These are phyloP conservation scores for Daucus carota DNA, from an alignment of 129 eudicot genomes.

Conservation along the genomic window DH1_v3.0 NC_030388.2:32636001-32636500, in stretches of 20 bases:
- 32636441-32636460: conserved; percentile 13
- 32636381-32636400: conserved; percentile 14
- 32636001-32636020: conserved; percentile 10
- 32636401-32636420: conserved; percentile 9
- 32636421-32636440: conserved; percentile 10
- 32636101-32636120: background rate
- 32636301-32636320: background rate
- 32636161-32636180: conserved; percentile 13
- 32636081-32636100: background rate
- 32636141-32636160: conserved; percentile 15
- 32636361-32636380: conserved; percentile 7
- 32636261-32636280: conserved; percentile 13
- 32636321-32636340: no score
- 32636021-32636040: conserved; percentile 12
- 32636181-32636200: conserved; percentile 12
- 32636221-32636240: conserved; percentile 1
- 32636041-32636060: conserved; percentile 9
- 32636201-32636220: conserved; percentile 9
- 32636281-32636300: background rate
- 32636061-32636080: background rate
- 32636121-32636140: background rate
- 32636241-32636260: conserved; percentile 11
- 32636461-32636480: conserved; percentile 8
- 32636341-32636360: background rate
- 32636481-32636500: conserved; percentile 13